Percentiles rank a stretch among this genome's conserved stretches.
Evolutionary conservation across 2,329 filamentous ascomycete species (phyloP).

Genomic region (Pseudopyricularia javanii): DNA sequence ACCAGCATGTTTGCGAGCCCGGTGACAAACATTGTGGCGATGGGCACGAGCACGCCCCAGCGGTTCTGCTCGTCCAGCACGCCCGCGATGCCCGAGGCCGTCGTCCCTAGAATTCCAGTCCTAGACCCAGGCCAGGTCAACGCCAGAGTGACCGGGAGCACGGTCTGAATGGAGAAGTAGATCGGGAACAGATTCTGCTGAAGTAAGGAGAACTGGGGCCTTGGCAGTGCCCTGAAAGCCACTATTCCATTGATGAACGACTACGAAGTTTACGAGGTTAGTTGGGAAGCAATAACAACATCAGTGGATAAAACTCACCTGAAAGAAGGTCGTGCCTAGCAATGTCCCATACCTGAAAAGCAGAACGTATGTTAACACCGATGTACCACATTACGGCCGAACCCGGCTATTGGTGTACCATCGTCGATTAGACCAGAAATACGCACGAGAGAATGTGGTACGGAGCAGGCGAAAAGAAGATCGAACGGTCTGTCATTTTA

Average conservation of each 20-base stretch:
- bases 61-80: slow-evolving; percentile 49
- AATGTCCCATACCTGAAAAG: slow-evolving; percentile 67
- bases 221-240: slow-evolving; percentile 64
- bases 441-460: slow-evolving; percentile 66
- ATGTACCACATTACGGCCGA: not conserved
- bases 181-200: slow-evolving; percentile 75
- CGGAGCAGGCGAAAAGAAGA: slow-evolving; percentile 52
- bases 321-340: slow-evolving; percentile 76
- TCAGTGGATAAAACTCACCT: slow-evolving; percentile 34
- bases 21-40: slow-evolving; percentile 57
- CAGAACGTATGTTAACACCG: slow-evolving; percentile 1
- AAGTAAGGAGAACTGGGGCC: slow-evolving; percentile 68
- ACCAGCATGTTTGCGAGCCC: slow-evolving; percentile 59
- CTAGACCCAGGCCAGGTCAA: slow-evolving; percentile 65
- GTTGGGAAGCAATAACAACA: not conserved
- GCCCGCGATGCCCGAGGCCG: slow-evolving; percentile 35
- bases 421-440: not conserved
- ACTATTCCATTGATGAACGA: slow-evolving; percentile 66
- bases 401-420: not conserved
- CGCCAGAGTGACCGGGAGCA: slow-evolving; percentile 58
- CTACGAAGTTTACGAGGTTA: slow-evolving; percentile 21
- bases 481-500: slow-evolving; percentile 31
- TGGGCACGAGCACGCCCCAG: slow-evolving; percentile 53
- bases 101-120: slow-evolving; percentile 15
- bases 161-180: slow-evolving; percentile 79